Conservation (phyloP, 176 grass and related monocot genomes). For the Avena atlantica region DNA sequence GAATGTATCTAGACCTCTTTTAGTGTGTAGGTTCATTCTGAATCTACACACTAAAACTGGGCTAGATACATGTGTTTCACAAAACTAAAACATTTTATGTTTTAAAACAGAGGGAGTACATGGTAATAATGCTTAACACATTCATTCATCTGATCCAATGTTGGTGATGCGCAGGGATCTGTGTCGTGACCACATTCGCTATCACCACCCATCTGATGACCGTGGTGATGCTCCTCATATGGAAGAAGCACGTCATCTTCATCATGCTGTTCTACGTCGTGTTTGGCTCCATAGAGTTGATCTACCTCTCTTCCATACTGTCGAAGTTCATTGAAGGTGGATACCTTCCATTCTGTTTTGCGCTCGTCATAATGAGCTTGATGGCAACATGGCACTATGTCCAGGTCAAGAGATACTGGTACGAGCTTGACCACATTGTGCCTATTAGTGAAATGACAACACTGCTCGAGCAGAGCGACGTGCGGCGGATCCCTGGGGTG, state of each 20-base stretch:
- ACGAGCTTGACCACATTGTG: constrained; percentile 54
- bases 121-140: neutral
- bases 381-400: constrained; percentile 72
- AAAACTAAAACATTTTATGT: too few relatives aligned
- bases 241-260: constrained; percentile 59
- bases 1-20: too few relatives aligned
- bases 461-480: constrained; percentile 42
- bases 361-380: constrained; percentile 52
- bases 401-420: constrained; percentile 52
- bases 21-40: too few relatives aligned
- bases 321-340: constrained; percentile 74
- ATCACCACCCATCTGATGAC: constrained; percentile 74
- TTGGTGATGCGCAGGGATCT: constrained; percentile 54
- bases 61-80: too few relatives aligned
- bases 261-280: constrained; percentile 60
- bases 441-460: constrained; percentile 6
- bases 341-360: constrained; percentile 63
- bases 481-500: constrained; percentile 53
- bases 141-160: neutral
- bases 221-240: constrained; percentile 81
- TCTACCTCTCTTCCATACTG: constrained; percentile 70
- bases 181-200: constrained; percentile 66
- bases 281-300: constrained; percentile 50
- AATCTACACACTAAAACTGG: too few relatives aligned
- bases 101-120: too few relatives aligned